These are phyloP conservation scores for Xylaria sp. DNA, from an alignment of 2,329 filamentous ascomycete species.

Conservation along the genomic window DNA sequence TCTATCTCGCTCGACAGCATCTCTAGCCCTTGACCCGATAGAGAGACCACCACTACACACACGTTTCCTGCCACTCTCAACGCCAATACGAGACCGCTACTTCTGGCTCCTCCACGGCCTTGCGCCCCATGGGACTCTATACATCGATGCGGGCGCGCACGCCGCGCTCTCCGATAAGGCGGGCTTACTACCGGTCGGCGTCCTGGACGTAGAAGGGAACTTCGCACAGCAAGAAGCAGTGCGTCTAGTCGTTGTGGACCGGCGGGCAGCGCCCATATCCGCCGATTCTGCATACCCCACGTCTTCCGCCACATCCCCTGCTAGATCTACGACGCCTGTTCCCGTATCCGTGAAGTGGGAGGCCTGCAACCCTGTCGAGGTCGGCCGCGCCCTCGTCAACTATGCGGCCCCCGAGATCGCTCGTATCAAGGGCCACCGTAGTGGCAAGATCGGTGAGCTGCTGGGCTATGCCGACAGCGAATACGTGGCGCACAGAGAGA, in stretches of 20 bases:
- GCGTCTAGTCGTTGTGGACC: constrained; percentile 79
- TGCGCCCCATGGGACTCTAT: constrained; percentile 86
- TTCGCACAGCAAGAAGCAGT: constrained; percentile 96
- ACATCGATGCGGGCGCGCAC: constrained; percentile 90
- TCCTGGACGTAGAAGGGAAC: constrained; percentile 84
- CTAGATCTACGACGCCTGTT: constrained; percentile 25
- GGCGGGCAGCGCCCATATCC: constrained; percentile 40
- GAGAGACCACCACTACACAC: constrained; percentile 77
- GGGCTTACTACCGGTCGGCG: constrained; percentile 86
- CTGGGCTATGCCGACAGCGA: constrained; percentile 94
- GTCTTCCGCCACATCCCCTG: constrained; percentile 27
- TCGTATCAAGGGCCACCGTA: constrained; percentile 83
- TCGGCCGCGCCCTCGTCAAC: constrained; percentile 89
- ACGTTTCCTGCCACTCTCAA: constrained; percentile 82
- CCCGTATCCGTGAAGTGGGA: constrained; percentile 23
- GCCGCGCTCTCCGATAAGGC: constrained; percentile 81
- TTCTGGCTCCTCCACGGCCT: constrained; percentile 98
- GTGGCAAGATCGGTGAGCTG: constrained; percentile 77
- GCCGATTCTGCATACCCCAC: not conserved
- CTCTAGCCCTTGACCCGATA: constrained; percentile 45
- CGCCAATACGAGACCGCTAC: constrained; percentile 88
- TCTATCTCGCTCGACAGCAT: constrained; percentile 49
- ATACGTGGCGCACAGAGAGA: constrained; percentile 88
- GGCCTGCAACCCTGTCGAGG: constrained; percentile 57
- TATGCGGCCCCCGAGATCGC: constrained; percentile 86